phyloP scores from a whole-genome alignment of 179 eudicot genomes.

The Beta lomatogona region DNA sequence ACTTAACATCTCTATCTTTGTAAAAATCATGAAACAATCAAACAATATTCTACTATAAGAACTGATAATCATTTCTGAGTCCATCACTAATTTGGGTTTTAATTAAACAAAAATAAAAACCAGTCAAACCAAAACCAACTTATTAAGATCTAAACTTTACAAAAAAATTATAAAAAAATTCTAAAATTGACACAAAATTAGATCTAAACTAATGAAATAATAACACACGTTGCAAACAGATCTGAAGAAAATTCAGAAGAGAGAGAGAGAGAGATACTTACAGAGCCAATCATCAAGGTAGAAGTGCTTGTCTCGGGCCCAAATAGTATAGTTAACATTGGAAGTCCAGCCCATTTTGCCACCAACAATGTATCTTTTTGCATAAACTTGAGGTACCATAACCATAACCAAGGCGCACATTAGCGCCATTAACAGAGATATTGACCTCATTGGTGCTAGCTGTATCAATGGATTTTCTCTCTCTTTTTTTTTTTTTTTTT shows the following conservation, averaged over 20 bases:
- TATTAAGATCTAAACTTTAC: not conserved
- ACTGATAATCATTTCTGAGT: no score
- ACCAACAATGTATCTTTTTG: constrained; percentile 46
- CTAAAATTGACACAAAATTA: not conserved
- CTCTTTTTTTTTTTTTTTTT: not conserved
- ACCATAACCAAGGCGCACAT: constrained; percentile 24
- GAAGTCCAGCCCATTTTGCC: constrained; percentile 48
- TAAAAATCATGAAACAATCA: not conserved
- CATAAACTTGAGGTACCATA: constrained; percentile 44
- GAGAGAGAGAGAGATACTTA: not conserved
- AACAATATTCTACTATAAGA: not conserved
- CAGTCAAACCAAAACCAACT: not conserved
- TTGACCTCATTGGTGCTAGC: constrained; percentile 5
- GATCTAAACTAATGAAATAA: not conserved
- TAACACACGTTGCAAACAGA: not conserved
- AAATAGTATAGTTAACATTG: constrained; percentile 48
- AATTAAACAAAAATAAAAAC: not conserved
- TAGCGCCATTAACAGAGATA: constrained; percentile 21
- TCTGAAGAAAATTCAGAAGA: not conserved
- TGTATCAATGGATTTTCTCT: constrained; percentile 20
- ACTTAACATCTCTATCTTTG: not conserved
- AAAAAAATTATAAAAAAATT: not conserved
- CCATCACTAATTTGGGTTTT: no score
- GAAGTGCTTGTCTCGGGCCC: constrained; percentile 18
- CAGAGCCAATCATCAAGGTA: constrained; percentile 20